Base-by-base conservation (phyloP, 129 eudicot species). In the Oenanthe sinensis region DNA sequence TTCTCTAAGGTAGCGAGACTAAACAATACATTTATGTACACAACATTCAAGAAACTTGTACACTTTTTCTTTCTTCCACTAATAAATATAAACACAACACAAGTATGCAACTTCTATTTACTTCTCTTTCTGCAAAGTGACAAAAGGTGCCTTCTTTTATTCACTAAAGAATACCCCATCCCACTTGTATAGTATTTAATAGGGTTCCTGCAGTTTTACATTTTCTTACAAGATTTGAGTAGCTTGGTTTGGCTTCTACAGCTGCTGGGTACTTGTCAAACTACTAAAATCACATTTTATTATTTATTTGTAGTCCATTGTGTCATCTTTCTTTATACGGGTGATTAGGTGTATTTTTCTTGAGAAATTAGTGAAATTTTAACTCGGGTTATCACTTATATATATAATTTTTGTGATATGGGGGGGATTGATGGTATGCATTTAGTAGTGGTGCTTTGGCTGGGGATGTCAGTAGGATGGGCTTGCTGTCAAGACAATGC, bases 391-490 rank as follows among this genome's bases (percentile, higher is more conserved):
- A 5, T 54, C 20, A 54, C 3, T 54, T 54, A 17, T 54, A 20
- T 55, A 52, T 17, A 15, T 17, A 5, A 1, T 0, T 55, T 0
- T 58, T 58, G 33, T 2, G 22, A n/a, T 2, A 70, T 70, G 90
- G 84, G 76, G 83, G 77, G 89, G 75, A 82, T 86, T 81, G 36
- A 50, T 50, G 73, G 43, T 20, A 71, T 79, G 79, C 75, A 50
- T 39, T 11, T 84, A 69, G 42, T 82, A 54, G 42, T 80, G 67
- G 44, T 82, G 75, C 36, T 86, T 60, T 88, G 78, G 78, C 86
- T 77, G 88, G 90, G 84, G 65, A 40, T 87, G 22, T 81, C 77
- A 63, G 78, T 85, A 77, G 39, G 77, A 46, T 82, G 85, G 76
- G 71, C 79, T 62, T 86, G 68, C 33, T 82, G 83, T 75, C 80